Evolutionary conservation across 805 yeast genomes (phyloP).

Genomic region (Barnettozyma pratensis): DNA sequence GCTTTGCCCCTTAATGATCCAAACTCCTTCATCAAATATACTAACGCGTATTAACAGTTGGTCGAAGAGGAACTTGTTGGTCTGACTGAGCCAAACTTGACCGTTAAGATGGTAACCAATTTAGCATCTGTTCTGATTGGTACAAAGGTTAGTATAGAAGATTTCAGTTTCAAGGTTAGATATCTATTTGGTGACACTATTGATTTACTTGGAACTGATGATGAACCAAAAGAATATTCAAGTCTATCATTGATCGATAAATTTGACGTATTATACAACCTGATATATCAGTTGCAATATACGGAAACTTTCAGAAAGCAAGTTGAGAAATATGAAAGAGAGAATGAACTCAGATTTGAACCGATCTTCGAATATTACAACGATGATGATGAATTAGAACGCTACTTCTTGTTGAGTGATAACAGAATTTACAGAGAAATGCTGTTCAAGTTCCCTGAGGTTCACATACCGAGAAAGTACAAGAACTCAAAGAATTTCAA

Average conservation of each 20-base stretch:
- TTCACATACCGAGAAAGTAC: conserved; percentile 31
- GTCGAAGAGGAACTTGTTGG: conserved; percentile 58
- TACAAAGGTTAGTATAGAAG: conserved; percentile 19
- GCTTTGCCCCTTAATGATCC: neutral
- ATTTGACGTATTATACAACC: conserved; percentile 40
- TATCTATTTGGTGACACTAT: conserved; percentile 22
- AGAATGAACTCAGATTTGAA: conserved; percentile 27
- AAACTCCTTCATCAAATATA: conserved; percentile 10
- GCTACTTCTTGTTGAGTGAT: conserved; percentile 42
- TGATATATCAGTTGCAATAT: conserved; percentile 39
- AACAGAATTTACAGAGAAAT: conserved; percentile 44
- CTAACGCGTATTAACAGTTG: conserved; percentile 7
- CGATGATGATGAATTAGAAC: conserved; percentile 5
- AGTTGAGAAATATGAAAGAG: conserved; percentile 35
- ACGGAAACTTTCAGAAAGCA: conserved; percentile 42
- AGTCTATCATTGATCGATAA: conserved; percentile 39
- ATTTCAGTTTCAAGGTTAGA: conserved; percentile 24
- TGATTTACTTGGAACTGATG: conserved; percentile 21
- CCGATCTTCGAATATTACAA: conserved; percentile 24
- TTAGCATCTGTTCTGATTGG: conserved; percentile 19
- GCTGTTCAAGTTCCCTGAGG: conserved; percentile 24
- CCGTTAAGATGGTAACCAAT: conserved; percentile 35
- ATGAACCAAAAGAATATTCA: conserved; percentile 31
- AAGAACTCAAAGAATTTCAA: conserved; percentile 24
- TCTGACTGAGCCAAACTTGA: conserved; percentile 35